Evolutionary conservation across 192 early-diverging fungal genomes (phyloP), one percentile per base, ranked within the genome.

Genomic region (Linnemannia elongata): DNA sequence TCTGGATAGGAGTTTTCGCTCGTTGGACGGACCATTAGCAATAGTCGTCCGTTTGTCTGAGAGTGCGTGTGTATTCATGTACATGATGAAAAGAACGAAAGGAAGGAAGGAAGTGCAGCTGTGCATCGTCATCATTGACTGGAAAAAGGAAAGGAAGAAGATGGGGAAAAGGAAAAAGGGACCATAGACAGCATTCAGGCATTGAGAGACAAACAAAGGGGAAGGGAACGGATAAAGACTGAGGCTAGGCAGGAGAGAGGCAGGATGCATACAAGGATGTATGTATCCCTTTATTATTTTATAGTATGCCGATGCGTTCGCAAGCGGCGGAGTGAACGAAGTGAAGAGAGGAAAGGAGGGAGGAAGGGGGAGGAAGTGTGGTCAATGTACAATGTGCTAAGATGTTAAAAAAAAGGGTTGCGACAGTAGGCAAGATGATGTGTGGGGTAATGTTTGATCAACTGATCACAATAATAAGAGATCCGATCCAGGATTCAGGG

Each of bases 401-500:
- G 24, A 1, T 55, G 54, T 20, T 20, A 52, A 54, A 57, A 27
- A 60, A 60, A 24, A 24, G 22, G 55, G 22, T 27, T 27, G n/a
- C 4, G 9, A 18, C 55, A 60, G 55, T 60, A 60, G n/a, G 27
- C n/a, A n/a, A 30, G 55, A 60, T 60, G 55, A 60, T 27, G n/a
- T 10, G 44, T 13, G 12, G 12, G 44, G 12, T 15, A 15, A 45
- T 13, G 6, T 57, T 17, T 27, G 55, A 27, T 60, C 55, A 60
- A 60, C 8, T 60, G 55, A 60, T 9, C n/a, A 8, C 18, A 24
- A 1, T 60, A 27, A 5, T 1, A 5, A 6, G 55, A 60, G 55
- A 27, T 60, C 55, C 55, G 55, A 60, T 27, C 55, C 55, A 27
- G 55, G 55, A 60, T 60, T 60, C 55, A 60, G 55, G 55, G 55